Base-by-base conservation (phyloP, 345 rosid species). In the Psidium friedrichsthalianum region DNA sequence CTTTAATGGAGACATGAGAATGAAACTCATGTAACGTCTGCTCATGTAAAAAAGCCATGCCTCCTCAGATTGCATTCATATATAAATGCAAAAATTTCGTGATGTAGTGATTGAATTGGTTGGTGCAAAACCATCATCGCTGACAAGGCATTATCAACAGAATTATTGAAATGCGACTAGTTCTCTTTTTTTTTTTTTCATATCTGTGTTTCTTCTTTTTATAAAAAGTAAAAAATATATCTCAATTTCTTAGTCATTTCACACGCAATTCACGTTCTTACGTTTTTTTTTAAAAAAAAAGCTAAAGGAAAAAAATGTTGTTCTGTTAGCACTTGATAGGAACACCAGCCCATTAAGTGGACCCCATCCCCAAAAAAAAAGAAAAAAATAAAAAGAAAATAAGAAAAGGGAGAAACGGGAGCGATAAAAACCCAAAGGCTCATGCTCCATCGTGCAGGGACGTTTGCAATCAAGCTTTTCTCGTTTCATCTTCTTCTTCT, bases 201-300 rank as follows among this genome's bases (percentile, higher is more conserved):
- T 27, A 18, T 64, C 11, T 5, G 3, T 11, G 78, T 5, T 32
- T 10, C 22, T 8, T 5, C 11, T 9, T 47, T 8, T 47, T 40
- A 40, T 2, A 40, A 40, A 40, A 40, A 40, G 5, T 36, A 36
- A n/a, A 58, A 27, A 7, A 3, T 7, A 27, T 27, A 32, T 69
- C 11, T 5, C 6, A 5, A 44, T 5, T 32, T 5, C 24, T 4
- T 2, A 4, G 80, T 20, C 47, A 69, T 9, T 42, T 78, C 55
- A 5, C 82, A 86, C 85, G 87, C 87, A 21, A 51, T 51, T 82
- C 85, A 80, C 84, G 87, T 85, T 81, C 57, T 25, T 11, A 51
- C 3, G 52, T 36, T 36, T 36, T 36, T 36, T 36, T 36, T 49
- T 51, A 49, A 49, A 51, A 51, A 51, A 11, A 3, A 3, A 49